A percentile compares a stretch with the other conserved stretches of the same genome.
Conservation (phyloP, 805 yeast species). For the Kuraishia hungarica region DNA sequence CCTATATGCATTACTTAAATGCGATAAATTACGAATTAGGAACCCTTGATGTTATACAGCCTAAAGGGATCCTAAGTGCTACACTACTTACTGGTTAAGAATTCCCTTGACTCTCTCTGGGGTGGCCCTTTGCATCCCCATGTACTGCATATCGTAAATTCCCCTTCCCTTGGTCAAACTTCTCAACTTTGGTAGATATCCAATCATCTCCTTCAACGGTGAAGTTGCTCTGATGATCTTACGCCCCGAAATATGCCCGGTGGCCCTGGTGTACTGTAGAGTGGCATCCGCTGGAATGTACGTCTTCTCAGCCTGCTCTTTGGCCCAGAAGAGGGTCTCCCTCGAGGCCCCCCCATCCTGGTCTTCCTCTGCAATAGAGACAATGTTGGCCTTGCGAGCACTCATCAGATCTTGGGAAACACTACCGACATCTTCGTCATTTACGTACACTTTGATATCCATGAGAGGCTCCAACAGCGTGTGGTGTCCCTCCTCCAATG, state of each 20-base stretch:
- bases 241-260: constrained; percentile 19
- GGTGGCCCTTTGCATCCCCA: constrained; percentile 63
- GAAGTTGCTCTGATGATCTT: constrained; percentile 69
- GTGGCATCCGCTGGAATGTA: constrained; percentile 79
- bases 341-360: constrained; percentile 7
- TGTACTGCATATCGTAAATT: constrained; percentile 67
- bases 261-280: constrained; percentile 24
- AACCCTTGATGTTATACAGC: too few relatives aligned
- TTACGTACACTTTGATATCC: constrained; percentile 60
- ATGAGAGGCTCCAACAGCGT: constrained; percentile 82
- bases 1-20: too few relatives aligned
- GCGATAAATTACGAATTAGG: too few relatives aligned
- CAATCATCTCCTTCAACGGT: constrained; percentile 85
- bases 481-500: constrained; percentile 22
- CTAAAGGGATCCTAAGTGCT: too few relatives aligned
- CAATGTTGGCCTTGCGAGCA: constrained; percentile 66
- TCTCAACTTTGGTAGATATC: constrained; percentile 70
- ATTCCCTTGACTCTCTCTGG: constrained; percentile 37
- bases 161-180: constrained; percentile 89
- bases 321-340: constrained; percentile 36
- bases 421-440: constrained; percentile 67
- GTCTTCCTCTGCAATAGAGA: constrained; percentile 60
- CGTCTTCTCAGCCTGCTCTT: constrained; percentile 48
- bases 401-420: constrained; percentile 82
- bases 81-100: constrained; percentile 13